These are phyloP conservation scores for Madurella mycetomatis DNA, from an alignment of 2,329 filamentous ascomycete genomes.

Conservation along the genomic window DNA sequence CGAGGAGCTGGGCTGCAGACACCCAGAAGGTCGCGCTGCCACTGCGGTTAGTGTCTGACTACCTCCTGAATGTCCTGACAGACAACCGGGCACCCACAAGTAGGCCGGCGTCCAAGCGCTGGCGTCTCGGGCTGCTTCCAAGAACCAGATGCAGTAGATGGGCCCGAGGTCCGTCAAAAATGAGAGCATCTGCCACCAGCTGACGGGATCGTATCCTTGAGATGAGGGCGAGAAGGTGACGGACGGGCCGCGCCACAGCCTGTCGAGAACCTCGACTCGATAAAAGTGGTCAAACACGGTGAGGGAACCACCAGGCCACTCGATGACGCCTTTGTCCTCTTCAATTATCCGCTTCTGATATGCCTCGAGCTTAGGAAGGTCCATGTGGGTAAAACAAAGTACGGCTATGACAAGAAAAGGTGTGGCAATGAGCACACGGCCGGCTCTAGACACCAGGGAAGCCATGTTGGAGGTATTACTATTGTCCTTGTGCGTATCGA, in stretches of 20 bases:
- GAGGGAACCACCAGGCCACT: conserved; percentile 21
- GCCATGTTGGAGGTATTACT: not conserved
- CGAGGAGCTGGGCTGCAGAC: not conserved
- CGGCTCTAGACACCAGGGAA: not conserved
- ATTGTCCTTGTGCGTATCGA: no score
- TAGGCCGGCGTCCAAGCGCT: conserved; percentile 20
- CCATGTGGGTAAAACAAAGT: not conserved
- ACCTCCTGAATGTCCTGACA: not conserved
- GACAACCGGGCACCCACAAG: conserved; percentile 16
- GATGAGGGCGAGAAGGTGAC: conserved; percentile 22
- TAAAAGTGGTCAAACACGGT: conserved; percentile 21
- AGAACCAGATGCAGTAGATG: conserved; percentile 24
- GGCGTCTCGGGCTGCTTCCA: conserved; percentile 21
- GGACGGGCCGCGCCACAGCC: conserved; percentile 19
- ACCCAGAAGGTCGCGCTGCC: not conserved
- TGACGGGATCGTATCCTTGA: conserved; percentile 19
- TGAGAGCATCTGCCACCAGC: conserved; percentile 25
- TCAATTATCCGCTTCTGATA: not conserved
- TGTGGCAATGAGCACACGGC: not conserved
- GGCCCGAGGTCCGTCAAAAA: conserved; percentile 26
- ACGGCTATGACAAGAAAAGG: not conserved
- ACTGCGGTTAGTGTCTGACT: not conserved
- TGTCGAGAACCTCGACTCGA: conserved; percentile 14
- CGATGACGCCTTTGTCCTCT: conserved; percentile 9
- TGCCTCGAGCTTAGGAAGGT: not conserved